Evolutionary conservation across 208 protist species (phyloP).

Genomic region (Trypanosoma lewisi): DNA sequence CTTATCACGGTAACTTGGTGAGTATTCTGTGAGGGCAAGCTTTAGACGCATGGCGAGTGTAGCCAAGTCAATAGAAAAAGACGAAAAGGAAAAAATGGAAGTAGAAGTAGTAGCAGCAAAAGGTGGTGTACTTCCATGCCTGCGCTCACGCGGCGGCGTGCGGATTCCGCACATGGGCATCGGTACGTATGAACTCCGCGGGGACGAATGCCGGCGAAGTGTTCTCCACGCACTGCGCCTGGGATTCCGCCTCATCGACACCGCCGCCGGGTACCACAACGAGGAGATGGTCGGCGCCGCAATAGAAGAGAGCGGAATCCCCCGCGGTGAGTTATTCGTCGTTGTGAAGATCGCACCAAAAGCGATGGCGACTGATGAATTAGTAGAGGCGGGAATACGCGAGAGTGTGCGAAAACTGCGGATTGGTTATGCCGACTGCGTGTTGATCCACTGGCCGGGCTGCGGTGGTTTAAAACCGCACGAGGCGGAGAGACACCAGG

Average conservation of each 20-base stretch:
- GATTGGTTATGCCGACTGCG: conserved; percentile 69
- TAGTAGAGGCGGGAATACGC: conserved; percentile 38
- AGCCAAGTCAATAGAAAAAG: neutral
- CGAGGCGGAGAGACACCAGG: conserved; percentile 43
- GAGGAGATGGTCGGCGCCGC: conserved; percentile 66
- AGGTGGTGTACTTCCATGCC: conserved; percentile 7
- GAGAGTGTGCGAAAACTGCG: conserved; percentile 59
- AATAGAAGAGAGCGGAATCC: conserved; percentile 57
- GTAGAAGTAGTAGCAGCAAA: neutral
- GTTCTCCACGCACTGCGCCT: conserved; percentile 51
- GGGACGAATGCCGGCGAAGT: conserved; percentile 45
- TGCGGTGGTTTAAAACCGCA: conserved; percentile 51
- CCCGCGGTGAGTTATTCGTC: conserved; percentile 61
- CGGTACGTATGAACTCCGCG: conserved; percentile 79
- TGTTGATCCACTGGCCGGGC: conserved; percentile 86
- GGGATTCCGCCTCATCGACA: conserved; percentile 86
- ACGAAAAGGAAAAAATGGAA: neutral
- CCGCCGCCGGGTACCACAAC: conserved; percentile 77
- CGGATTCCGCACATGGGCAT: conserved; percentile 65
- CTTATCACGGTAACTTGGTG: no score
- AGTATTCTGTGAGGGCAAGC: neutral
- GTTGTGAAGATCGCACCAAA: conserved; percentile 78
- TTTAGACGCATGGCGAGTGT: neutral
- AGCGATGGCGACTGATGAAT: conserved; percentile 38
- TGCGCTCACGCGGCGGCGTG: conserved; percentile 1